These are phyloP conservation scores for Glycyrrhiza uralensis DNA, from an alignment of 306 rosid genomes.

Conservation along the genomic window DNA sequence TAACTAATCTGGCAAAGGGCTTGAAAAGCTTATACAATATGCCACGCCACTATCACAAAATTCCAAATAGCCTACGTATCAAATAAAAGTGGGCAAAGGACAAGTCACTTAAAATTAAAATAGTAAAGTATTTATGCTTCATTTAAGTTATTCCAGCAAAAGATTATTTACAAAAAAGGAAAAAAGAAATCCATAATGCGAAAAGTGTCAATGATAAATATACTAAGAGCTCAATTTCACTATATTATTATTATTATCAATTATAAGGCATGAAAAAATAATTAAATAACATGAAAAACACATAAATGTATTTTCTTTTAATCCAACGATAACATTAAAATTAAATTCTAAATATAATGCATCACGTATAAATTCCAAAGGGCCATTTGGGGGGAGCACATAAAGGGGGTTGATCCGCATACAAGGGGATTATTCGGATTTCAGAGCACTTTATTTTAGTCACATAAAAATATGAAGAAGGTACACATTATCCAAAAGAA, in stretches of 20 bases:
- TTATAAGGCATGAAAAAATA: neutral
- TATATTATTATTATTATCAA: neutral
- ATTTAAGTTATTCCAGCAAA: neutral
- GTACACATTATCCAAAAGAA: conserved; percentile 3
- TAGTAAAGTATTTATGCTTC: too few relatives aligned
- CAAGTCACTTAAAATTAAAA: neutral
- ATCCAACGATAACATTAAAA: neutral
- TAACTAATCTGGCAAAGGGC: too few relatives aligned
- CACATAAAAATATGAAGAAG: neutral
- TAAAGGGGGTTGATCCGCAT: neutral
- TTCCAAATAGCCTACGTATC: neutral
- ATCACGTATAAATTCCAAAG: too few relatives aligned
- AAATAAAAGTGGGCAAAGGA: neutral
- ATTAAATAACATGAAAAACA: neutral
- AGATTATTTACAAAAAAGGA: neutral
- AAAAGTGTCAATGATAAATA: neutral
- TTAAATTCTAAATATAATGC: neutral
- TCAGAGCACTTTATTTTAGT: neutral
- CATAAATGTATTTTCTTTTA: neutral
- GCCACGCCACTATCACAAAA: too few relatives aligned
- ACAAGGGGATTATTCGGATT: neutral
- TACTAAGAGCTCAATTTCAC: neutral
- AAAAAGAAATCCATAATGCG: too few relatives aligned
- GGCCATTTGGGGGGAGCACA: too few relatives aligned
- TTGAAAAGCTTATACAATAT: too few relatives aligned